Evolutionary conservation across 176 grass and related monocot genomes (phyloP), one percentile per base, ranked within the genome.

Genomic region (Panicum miliaceum): DNA sequence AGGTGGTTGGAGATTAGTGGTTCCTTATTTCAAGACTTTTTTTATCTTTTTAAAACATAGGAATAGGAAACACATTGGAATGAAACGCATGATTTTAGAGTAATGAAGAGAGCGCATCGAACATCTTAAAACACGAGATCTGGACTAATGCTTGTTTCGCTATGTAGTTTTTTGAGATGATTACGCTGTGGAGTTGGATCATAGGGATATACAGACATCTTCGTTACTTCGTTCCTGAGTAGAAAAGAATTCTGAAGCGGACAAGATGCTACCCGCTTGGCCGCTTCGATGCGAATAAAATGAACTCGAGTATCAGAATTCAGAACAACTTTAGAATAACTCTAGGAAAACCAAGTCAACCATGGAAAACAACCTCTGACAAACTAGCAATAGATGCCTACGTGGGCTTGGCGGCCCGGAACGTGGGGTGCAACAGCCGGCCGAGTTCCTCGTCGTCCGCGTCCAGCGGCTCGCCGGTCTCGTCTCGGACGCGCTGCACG

Each of bases 391-490:
- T 74, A 54, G 37, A 66, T 15, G 54, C 50, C 84, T 85, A 80
- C 16, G 72, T 47, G 58, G 76, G 58, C 64, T 80, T 83, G 65
- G 64, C 75, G 5, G 89, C 84, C 66, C 91, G 81, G 66, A 94
- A 85, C 29, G 79, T 79, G 32, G 92, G 86, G 74, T 97, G 93
- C 75, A 93, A 58, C 64, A 97, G 54, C 73, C 84, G 83, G 75
- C 60, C 75, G 16, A 97, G 84, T 56, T 89, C 89, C 50, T 81
- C 45, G 2, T 97, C 83, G 7, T 86, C 87, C 3, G 81, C 88
- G 76, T 94, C 89, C 43, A 92, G 58, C 47, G 92, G 71, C 34
- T 81, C 88, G 34, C 85, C 61, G n/a, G 84, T 82, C 75, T 92
- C 85, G 51, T 94, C 86, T 46, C 84, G 68, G 64, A 78, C 84